Base-by-base conservation (phyloP, 768 basidiomycete species). In the Tephrocybe rancida region DNA sequence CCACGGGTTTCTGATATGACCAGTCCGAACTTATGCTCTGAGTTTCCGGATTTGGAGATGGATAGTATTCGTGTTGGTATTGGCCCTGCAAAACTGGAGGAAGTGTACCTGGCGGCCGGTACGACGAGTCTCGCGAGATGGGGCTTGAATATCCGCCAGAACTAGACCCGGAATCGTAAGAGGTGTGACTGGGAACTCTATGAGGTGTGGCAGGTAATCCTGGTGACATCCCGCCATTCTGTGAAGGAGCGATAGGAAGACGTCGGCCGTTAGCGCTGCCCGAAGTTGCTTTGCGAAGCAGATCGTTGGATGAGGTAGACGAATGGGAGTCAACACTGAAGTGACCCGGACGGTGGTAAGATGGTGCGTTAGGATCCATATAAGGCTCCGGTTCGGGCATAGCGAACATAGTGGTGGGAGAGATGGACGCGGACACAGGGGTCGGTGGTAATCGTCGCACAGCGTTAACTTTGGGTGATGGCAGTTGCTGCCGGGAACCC, bases 381-480 rank as follows among this genome's bases (percentile, higher is more conserved):
- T 73, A 77, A 3, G 67, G 67, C 29, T 77, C 73, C 1, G 79
- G 73, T 56, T 76, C 76, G 2, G 78, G 77, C 73, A 79, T 79
- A 10, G 64, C n/a, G 27, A 68, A 61, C 16, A 68, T 34, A 5
- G 52, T 56, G 11, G 61, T 61, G 25, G 69, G 58, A 8, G 67
- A 64, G 21, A 63, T 49, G 5, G 71, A 65, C n/a, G 74, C 66
- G 26, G 56, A 48, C 24, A 64, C 70, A 29, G 79, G 79, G 7
- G 77, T 78, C 24, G 75, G 77, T 5, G 79, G 79, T 29, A 81
- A 66, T 38, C 74, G 73, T 47, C 78, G 70, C 39, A 67, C 57
- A 45, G 61, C 58, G 51, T 66, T 61, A 44, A 69, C 50, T 60
- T 62, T 64, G 54, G 65, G 57, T 42, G 69, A 67, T 27, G 56